Base-by-base conservation (phyloP, 768 basidiomycete species). In the Lenzites betulinus region DNA sequence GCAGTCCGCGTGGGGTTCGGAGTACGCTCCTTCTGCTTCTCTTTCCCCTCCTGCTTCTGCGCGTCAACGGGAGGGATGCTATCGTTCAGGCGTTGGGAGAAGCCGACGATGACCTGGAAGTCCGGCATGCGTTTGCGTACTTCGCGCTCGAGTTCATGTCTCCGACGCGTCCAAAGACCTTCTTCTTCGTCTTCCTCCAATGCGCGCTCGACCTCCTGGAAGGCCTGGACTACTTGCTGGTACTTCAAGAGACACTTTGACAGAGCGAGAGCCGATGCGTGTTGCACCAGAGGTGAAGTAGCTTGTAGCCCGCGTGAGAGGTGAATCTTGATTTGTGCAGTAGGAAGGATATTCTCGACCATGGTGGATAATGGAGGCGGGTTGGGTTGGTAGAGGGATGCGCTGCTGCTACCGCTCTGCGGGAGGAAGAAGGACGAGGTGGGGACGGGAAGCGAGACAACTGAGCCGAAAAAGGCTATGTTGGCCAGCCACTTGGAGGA, bases 401-500 rank as follows among this genome's bases (percentile, higher is more conserved):
- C 64, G 30, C 56, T 56, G 7, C 69, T 64, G 60, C 53, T 61
- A 6, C 71, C 68, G 47, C 62, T 60, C 46, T 64, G 50, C 8
- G 79, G 75, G 16, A 89, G 77, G 59, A 84, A 74, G 70, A 95
- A 94, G 0, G 83, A 83, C 0, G 76, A 66, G 0, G 76, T 65
- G 0, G 95, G 93, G 1, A 94, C 75, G 0, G 91, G 85, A 0
- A 94, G 81, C 0, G 90, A 88, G 51, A 97, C 80, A 54, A 98
- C 81, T 8, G 80, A 79, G 2, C 89, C 92, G 41, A 92, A 84
- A 69, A 95, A 90, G 5, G 92, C 79, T 64, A 97, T 87, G 59
- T 94, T 96, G 0, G 89, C 84, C 33, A 98, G 87, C 95, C 96
- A 98, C 69, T 88, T 89, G 0, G 90, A 90, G 0, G 92, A 91